Percentiles rank a stretch among this genome's conserved stretches.
Evolutionary conservation across 148 eudicot genomes (phyloP).

Genomic region (Chenopodium quinoa): DNA sequence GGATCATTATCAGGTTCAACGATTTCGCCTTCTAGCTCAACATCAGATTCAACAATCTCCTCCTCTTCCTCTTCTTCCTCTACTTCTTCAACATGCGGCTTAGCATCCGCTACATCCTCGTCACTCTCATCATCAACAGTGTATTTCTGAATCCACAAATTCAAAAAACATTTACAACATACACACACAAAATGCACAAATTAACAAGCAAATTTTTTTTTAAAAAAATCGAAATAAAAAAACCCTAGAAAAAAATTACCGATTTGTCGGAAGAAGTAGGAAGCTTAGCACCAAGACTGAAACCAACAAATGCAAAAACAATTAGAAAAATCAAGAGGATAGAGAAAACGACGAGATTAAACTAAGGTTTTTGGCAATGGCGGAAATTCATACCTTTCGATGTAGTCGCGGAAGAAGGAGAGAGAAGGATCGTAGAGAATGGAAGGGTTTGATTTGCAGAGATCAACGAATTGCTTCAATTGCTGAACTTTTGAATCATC

Average conservation of each 20-base stretch:
- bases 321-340: neutral
- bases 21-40: slow-evolving; percentile 80
- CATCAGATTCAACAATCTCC: slow-evolving; percentile 81
- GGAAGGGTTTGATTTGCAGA: slow-evolving; percentile 66
- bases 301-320: slow-evolving; percentile 11
- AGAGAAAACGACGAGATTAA: neutral
- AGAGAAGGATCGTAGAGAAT: slow-evolving; percentile 69
- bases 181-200: neutral
- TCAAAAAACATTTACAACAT: neutral
- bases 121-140: slow-evolving; percentile 54
- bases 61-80: slow-evolving; percentile 57
- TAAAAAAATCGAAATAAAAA: neutral
- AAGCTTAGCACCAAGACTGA: slow-evolving; percentile 63
- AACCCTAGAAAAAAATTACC: slow-evolving; percentile 33
- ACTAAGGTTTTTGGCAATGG: neutral
- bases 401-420: slow-evolving; percentile 76
- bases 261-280: slow-evolving; percentile 47
- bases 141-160: slow-evolving; percentile 25
- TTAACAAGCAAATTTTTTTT: neutral
- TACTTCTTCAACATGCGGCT: slow-evolving; percentile 33
- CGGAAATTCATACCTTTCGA: slow-evolving; percentile 49
- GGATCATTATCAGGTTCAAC: slow-evolving; percentile 93
- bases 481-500: slow-evolving; percentile 55
- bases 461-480: slow-evolving; percentile 56
- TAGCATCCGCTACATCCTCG: slow-evolving; percentile 46